These are phyloP conservation scores for Knufia petricola DNA, from an alignment of 2,329 filamentous ascomycete genomes.

Conservation along the genomic window DNA sequence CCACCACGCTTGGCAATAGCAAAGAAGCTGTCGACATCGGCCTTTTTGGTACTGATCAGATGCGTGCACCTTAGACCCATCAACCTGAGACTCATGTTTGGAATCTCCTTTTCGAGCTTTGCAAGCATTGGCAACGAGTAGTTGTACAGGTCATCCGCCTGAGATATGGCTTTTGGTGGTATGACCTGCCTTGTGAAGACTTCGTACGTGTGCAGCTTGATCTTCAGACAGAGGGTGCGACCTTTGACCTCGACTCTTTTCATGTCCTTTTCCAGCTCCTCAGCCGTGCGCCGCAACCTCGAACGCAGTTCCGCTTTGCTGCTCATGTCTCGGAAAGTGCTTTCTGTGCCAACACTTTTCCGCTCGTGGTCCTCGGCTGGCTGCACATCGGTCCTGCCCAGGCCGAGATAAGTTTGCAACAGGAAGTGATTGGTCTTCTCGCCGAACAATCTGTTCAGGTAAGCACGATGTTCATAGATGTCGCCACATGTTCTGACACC, in stretches of 20 bases:
- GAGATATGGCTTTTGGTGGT: slow-evolving; percentile 59
- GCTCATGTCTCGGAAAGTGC: slow-evolving; percentile 74
- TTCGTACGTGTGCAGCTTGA: slow-evolving; percentile 91
- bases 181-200: slow-evolving; percentile 75
- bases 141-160: slow-evolving; percentile 74
- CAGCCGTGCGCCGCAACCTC: slow-evolving; percentile 70
- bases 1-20: slow-evolving; percentile 44
- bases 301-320: slow-evolving; percentile 58
- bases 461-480: slow-evolving; percentile 66
- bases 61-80: slow-evolving; percentile 86
- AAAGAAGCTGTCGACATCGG: slow-evolving; percentile 69
- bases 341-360: slow-evolving; percentile 89
- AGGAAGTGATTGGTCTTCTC: slow-evolving; percentile 86
- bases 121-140: slow-evolving; percentile 71
- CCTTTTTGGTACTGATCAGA: slow-evolving; percentile 75
- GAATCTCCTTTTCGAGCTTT: slow-evolving; percentile 76
- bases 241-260: slow-evolving; percentile 72
- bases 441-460: slow-evolving; percentile 70
- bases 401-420: slow-evolving; percentile 70
- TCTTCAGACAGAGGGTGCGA: slow-evolving; percentile 80
- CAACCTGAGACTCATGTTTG: slow-evolving; percentile 66
- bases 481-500: slow-evolving; percentile 84
- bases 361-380: slow-evolving; percentile 83
- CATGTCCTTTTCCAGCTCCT: slow-evolving; percentile 81
- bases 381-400: slow-evolving; percentile 75